A percentile compares a stretch with the other conserved stretches of the same genome.
Conservation (phyloP, 257 asterid species). For the Mitragyna speciosa region DNA sequence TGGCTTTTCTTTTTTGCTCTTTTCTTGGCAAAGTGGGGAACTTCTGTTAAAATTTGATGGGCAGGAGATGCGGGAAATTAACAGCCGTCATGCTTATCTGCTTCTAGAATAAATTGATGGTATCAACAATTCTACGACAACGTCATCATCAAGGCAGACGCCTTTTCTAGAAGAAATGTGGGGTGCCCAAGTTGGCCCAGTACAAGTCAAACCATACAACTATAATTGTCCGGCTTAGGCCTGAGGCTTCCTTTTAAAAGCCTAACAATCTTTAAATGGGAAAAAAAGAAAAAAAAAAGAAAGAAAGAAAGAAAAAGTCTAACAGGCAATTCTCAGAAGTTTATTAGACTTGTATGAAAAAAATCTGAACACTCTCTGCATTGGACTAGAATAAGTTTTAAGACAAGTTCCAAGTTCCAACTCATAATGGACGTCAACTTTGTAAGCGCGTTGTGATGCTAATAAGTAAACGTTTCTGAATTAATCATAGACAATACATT, state of each 20-base stretch:
- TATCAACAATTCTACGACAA: background rate
- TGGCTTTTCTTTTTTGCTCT: too few relatives aligned
- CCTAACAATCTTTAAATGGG: too few relatives aligned
- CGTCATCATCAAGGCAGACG: background rate
- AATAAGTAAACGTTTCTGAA: too few relatives aligned
- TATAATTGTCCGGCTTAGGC: background rate
- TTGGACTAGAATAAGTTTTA: too few relatives aligned
- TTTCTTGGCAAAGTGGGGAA: too few relatives aligned
- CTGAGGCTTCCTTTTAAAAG: background rate
- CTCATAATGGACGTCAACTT: background rate
- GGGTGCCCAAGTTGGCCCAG: background rate
- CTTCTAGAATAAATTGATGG: constrained; percentile 11
- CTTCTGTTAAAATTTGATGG: background rate
- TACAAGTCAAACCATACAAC: background rate
- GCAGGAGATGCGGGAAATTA: background rate
- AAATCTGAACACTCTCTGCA: background rate
- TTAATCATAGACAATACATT: background rate
- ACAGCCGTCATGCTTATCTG: background rate
- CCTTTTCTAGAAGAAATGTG: background rate
- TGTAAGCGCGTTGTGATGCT: too few relatives aligned
- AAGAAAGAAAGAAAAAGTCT: too few relatives aligned
- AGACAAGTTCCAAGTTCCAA: background rate
- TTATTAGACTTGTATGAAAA: background rate
- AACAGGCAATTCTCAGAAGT: too few relatives aligned
- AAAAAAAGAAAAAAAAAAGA: too few relatives aligned